phyloP scores from a whole-genome alignment of 2,329 filamentous ascomycete species.

The Monosporascus sp. region DNA sequence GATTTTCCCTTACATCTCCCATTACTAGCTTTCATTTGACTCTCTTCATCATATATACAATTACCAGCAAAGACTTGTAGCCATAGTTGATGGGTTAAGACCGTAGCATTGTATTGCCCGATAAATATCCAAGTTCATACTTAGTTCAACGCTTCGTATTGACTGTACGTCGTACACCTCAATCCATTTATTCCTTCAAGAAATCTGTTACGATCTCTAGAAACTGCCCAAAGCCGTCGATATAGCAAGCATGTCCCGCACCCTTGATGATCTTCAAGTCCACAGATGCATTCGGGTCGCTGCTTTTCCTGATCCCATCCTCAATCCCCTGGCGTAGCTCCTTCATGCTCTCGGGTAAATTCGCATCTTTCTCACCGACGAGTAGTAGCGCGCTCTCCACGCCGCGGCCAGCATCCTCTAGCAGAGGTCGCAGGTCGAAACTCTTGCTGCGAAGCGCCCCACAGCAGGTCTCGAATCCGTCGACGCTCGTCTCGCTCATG shows the following conservation, averaged over 20 bases:
- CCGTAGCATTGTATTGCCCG: not conserved
- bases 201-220: slow-evolving; percentile 20
- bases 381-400: slow-evolving; percentile 33
- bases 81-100: not conserved
- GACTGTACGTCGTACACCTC: not conserved
- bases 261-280: slow-evolving; percentile 30
- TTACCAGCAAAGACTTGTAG: not conserved
- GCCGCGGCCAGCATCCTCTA: slow-evolving; percentile 26
- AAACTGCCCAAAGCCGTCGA: slow-evolving; percentile 33
- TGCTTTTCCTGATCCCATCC: slow-evolving; percentile 21
- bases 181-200: slow-evolving; percentile 6
- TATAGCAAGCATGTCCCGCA: slow-evolving; percentile 34
- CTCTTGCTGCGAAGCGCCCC: slow-evolving; percentile 30
- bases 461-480: slow-evolving; percentile 38
- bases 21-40: too few relatives aligned
- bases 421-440: slow-evolving; percentile 35
- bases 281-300: slow-evolving; percentile 18
- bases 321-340: slow-evolving; percentile 32
- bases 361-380: slow-evolving; percentile 37
- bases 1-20: too few relatives aligned
- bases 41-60: too few relatives aligned
- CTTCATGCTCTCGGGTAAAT: slow-evolving; percentile 34
- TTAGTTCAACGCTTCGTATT: too few relatives aligned
- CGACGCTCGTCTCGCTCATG: slow-evolving; percentile 34
- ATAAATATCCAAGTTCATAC: too few relatives aligned